Evolutionary conservation across 1,139 yeast species (phyloP).

Genomic region (Hanseniaspora sp.): DNA sequence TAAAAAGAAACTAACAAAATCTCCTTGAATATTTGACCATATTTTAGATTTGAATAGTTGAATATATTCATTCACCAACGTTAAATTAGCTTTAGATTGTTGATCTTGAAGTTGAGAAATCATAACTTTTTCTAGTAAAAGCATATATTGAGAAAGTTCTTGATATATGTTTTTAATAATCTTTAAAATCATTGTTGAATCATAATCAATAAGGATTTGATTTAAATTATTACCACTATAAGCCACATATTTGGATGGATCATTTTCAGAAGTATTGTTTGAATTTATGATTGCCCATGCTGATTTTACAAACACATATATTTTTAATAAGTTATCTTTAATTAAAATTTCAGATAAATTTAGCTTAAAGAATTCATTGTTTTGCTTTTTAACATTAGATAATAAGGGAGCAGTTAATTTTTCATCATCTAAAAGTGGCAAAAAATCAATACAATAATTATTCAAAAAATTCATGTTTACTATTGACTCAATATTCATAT

Average conservation of each 20-base stretch:
- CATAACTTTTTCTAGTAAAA: constrained; percentile 26
- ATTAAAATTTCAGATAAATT: constrained; percentile 43
- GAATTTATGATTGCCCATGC: constrained; percentile 45
- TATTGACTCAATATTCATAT: neutral
- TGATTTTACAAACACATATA: constrained; percentile 54
- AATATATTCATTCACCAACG: constrained; percentile 27
- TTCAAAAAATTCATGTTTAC: constrained; percentile 12
- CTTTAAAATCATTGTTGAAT: constrained; percentile 45
- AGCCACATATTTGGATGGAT: constrained; percentile 52
- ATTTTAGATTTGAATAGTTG: constrained; percentile 35
- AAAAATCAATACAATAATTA: constrained; percentile 6
- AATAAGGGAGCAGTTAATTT: neutral
- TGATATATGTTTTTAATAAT: constrained; percentile 47
- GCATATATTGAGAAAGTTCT: constrained; percentile 24
- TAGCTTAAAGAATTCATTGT: constrained; percentile 28
- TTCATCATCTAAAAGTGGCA: neutral
- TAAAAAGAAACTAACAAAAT: constrained; percentile 36
- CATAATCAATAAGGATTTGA: constrained; percentile 45
- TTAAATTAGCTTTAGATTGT: neutral
- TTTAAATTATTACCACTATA: constrained; percentile 50
- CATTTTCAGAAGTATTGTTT: constrained; percentile 29
- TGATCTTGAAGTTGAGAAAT: constrained; percentile 44
- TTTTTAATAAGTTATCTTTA: constrained; percentile 51
- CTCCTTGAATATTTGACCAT: constrained; percentile 45
- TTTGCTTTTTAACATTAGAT: constrained; percentile 1